Evolutionary conservation across 257 asterid species (phyloP).

Genomic region (Nicotiana undulata): DNA sequence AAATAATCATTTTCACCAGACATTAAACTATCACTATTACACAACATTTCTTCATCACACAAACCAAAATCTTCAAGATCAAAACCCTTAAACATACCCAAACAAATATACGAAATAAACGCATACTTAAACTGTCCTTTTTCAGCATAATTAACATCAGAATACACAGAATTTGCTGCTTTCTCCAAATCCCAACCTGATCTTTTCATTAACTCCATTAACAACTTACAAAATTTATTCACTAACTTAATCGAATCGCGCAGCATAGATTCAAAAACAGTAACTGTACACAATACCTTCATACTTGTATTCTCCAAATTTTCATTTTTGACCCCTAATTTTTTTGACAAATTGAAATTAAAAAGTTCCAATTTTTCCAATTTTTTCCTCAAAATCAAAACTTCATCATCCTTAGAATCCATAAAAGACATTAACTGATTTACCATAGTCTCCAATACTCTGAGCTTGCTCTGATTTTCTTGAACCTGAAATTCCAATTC

Average conservation of each 20-base stretch:
- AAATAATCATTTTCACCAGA: slow-evolving; percentile 26
- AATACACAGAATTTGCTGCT: slow-evolving; percentile 56
- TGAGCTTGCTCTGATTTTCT: slow-evolving; percentile 99
- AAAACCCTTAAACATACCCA: slow-evolving; percentile 73
- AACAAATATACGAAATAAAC: slow-evolving; percentile 57
- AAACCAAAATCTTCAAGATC: slow-evolving; percentile 59
- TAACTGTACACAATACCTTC: slow-evolving; percentile 53
- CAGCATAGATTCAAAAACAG: slow-evolving; percentile 78
- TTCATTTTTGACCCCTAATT: slow-evolving; percentile 35
- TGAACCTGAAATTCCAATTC: slow-evolving; percentile 80
- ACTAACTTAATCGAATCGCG: slow-evolving; percentile 55
- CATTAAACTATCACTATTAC: slow-evolving; percentile 26
- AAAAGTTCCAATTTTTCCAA: slow-evolving; percentile 32
- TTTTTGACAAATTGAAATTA: slow-evolving; percentile 39
- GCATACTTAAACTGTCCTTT: slow-evolving; percentile 65
- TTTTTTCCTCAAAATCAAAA: slow-evolving; percentile 48
- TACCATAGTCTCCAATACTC: slow-evolving; percentile 81
- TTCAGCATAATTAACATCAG: slow-evolving; percentile 46
- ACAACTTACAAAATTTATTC: slow-evolving; percentile 58
- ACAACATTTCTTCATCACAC: slow-evolving; percentile 17
- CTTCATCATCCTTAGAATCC: slow-evolving; percentile 78
- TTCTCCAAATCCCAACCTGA: slow-evolving; percentile 83
- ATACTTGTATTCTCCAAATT: slow-evolving; percentile 22
- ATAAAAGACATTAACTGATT: slow-evolving; percentile 67
- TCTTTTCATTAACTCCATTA: slow-evolving; percentile 66